Percentiles rank a stretch among this genome's conserved stretches.
Evolutionary conservation across 2,329 filamentous ascomycete genomes (phyloP).

Genomic region (Verticillium nubilum): DNA sequence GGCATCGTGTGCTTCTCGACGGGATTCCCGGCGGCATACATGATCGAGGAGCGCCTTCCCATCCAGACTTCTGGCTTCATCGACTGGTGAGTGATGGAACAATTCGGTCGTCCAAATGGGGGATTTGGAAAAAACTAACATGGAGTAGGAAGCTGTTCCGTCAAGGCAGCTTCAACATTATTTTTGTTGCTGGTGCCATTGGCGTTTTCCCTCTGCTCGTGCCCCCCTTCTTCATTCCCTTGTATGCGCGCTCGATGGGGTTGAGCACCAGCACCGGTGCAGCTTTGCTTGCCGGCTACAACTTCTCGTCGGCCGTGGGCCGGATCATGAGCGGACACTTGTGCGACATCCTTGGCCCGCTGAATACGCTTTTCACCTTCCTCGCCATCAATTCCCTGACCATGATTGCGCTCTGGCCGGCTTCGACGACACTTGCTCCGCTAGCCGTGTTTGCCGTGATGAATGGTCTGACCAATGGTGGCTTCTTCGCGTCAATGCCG

Average conservation of each 20-base stretch:
- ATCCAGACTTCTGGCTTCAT: slow-evolving; percentile 33
- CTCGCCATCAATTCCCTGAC: slow-evolving; percentile 48
- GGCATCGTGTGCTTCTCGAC: slow-evolving; percentile 42
- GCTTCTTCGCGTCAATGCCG: slow-evolving; percentile 60
- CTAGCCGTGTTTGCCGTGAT: slow-evolving; percentile 53
- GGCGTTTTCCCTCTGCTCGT: slow-evolving; percentile 58
- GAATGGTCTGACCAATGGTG: slow-evolving; percentile 56
- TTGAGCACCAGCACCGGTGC: slow-evolving; percentile 48
- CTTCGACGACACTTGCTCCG: slow-evolving; percentile 47
- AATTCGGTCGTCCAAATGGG: not conserved
- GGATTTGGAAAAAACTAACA: not conserved
- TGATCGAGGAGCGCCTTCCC: slow-evolving; percentile 43
- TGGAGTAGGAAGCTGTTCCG: slow-evolving; percentile 28
- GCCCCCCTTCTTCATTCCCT: slow-evolving; percentile 55
- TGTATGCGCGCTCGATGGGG: slow-evolving; percentile 49
- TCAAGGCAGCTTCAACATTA: slow-evolving; percentile 40
- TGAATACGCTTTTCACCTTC: slow-evolving; percentile 49
- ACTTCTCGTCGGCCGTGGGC: slow-evolving; percentile 53
- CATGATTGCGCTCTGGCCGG: slow-evolving; percentile 57
- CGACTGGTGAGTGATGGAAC: slow-evolving; percentile 31
- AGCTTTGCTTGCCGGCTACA: slow-evolving; percentile 55
- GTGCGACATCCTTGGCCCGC: slow-evolving; percentile 47
- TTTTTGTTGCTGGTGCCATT: slow-evolving; percentile 50
- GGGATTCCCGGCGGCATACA: slow-evolving; percentile 48
- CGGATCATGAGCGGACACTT: slow-evolving; percentile 47